phyloP scores from a whole-genome alignment of 305 asterid species.

The Fraxinus xanthoxyloides region DNA sequence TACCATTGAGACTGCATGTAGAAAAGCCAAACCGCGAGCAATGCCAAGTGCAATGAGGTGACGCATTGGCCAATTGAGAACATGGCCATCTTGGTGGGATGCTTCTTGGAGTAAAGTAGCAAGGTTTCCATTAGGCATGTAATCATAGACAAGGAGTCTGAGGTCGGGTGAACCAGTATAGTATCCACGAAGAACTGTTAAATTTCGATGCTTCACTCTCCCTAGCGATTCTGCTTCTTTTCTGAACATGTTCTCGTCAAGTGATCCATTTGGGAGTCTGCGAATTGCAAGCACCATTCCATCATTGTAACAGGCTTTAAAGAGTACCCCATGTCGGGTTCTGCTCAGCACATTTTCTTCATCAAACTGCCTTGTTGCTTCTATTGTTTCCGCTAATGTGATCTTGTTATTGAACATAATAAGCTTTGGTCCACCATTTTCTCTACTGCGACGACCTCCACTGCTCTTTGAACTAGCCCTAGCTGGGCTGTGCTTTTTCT shows the following conservation, averaged over 20 bases:
- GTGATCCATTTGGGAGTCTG: not conserved
- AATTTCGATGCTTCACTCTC: not conserved
- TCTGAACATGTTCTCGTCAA: not conserved
- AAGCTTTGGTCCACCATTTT: not conserved
- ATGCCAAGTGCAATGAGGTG: not conserved
- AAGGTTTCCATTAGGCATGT: not conserved
- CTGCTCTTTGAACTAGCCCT: slow-evolving; percentile 41
- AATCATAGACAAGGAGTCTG: not conserved
- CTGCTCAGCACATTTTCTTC: not conserved
- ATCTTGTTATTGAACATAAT: not conserved
- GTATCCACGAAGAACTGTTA: not conserved
- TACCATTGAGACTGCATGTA: not conserved
- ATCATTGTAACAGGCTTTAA: not conserved
- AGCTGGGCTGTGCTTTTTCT: slow-evolving; percentile 47
- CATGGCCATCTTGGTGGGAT: not conserved
- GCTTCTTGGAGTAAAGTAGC: not conserved
- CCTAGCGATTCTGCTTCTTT: not conserved
- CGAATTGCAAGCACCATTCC: not conserved
- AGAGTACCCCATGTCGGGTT: not conserved
- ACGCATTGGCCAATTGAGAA: not conserved
- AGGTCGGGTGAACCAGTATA: not conserved
- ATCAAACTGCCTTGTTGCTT: not conserved
- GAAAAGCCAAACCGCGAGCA: not conserved
- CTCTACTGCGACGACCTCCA: slow-evolving; percentile 16
- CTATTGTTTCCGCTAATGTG: not conserved